These are phyloP conservation scores for Moesziomyces antarcticus DNA, from an alignment of 1,284 basidiomycete species.

Conservation along the genomic window DNA sequence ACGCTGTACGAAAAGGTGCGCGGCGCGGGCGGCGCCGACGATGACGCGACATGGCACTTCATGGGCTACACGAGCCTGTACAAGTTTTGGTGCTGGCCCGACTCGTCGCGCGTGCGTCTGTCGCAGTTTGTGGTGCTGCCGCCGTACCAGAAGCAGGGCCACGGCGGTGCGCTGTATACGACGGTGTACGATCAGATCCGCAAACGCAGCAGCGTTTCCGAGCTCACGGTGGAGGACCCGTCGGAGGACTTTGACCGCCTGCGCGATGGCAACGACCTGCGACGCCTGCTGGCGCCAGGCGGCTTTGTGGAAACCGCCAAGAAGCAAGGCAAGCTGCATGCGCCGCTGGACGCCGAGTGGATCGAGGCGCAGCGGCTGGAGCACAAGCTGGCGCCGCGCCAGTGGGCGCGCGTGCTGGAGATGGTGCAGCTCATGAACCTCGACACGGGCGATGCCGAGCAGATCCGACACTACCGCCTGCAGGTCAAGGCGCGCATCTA, in stretches of 20 bases:
- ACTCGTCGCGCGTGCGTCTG: constrained; percentile 41
- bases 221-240: constrained; percentile 96
- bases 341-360: constrained; percentile 83
- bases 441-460: constrained; percentile 74
- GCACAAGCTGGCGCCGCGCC: constrained; percentile 91
- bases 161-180: constrained; percentile 78
- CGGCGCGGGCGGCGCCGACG: not conserved
- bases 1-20: constrained; percentile 56
- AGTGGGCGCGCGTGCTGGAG: constrained; percentile 90
- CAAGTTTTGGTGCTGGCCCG: constrained; percentile 60
- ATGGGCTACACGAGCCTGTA: constrained; percentile 59
- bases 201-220: constrained; percentile 77
- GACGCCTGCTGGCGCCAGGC: constrained; percentile 80
- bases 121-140: constrained; percentile 92
- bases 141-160: constrained; percentile 87
- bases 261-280: constrained; percentile 89
- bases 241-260: constrained; percentile 95
- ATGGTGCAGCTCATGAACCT: constrained; percentile 86
- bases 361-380: constrained; percentile 80
- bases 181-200: constrained; percentile 84
- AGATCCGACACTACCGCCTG: constrained; percentile 77
- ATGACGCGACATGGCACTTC: constrained; percentile 82
- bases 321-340: constrained; percentile 74
- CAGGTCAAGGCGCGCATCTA: constrained; percentile 83
- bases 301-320: constrained; percentile 69